Evolutionary conservation across 345 rosid species (phyloP).

Genomic region (Kandelia obovata): DNA sequence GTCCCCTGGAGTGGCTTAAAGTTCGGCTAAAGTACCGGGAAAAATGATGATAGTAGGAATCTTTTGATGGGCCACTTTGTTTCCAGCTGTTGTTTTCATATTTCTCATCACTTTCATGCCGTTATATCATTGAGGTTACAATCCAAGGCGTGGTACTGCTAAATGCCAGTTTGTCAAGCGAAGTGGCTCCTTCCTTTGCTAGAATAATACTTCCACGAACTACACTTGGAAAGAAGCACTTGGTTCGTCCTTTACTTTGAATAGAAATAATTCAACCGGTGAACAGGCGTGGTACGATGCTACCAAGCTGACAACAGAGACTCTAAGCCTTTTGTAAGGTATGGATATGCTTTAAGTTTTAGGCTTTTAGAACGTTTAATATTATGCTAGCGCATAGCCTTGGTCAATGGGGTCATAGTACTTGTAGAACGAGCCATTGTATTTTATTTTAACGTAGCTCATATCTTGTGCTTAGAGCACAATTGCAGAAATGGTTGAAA

Average conservation of each 20-base stretch:
- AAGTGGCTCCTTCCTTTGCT: constrained; percentile 89
- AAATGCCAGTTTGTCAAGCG: constrained; percentile 80
- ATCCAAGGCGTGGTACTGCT: constrained; percentile 70
- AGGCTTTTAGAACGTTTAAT: neutral
- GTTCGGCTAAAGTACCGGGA: neutral
- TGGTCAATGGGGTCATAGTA: too few species aligned
- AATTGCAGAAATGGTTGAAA: too few species aligned
- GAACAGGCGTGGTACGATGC: constrained; percentile 89
- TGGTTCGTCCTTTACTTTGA: constrained; percentile 78
- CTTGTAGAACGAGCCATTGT: too few species aligned
- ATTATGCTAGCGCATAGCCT: neutral
- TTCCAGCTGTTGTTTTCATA: neutral
- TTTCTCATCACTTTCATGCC: constrained; percentile 1
- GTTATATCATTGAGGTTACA: constrained; percentile 38
- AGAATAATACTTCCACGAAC: constrained; percentile 72
- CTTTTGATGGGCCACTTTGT: neutral
- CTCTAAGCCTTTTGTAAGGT: constrained; percentile 83
- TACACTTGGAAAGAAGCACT: constrained; percentile 90
- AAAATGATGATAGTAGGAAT: neutral
- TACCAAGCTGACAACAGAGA: constrained; percentile 72
- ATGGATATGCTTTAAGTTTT: constrained; percentile 11
- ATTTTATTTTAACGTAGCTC: too few species aligned
- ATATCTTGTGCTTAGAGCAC: too few species aligned
- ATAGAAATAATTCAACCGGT: constrained; percentile 92
- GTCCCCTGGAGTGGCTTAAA: too few species aligned